A percentile compares a stretch with the other conserved stretches of the same genome.
These are phyloP conservation scores for Piromyces sp. DNA, from an alignment of 192 early-diverging fungal species.

Conservation along the genomic window DNA sequence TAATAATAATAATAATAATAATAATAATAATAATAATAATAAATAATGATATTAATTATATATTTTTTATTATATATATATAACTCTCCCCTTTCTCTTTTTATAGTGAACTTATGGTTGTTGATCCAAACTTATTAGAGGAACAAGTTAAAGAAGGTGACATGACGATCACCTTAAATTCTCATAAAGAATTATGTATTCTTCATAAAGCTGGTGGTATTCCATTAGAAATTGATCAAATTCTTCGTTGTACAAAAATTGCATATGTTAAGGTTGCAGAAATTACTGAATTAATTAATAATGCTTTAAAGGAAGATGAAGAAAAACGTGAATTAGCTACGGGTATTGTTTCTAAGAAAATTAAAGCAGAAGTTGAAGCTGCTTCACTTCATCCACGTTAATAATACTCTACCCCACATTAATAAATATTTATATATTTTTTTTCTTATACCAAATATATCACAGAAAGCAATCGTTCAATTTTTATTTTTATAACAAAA, in stretches of 20 bases:
- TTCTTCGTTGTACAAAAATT: conserved; percentile 66
- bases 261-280: conserved; percentile 54
- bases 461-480: too few species aligned
- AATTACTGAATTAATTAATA: conserved; percentile 61
- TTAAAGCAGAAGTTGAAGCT: conserved; percentile 2
- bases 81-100: too few species aligned
- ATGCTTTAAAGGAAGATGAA: conserved; percentile 39
- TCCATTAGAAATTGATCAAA: conserved; percentile 50
- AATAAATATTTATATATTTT: too few species aligned
- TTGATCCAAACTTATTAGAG: conserved; percentile 76
- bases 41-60: too few species aligned
- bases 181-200: conserved; percentile 82
- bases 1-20: too few species aligned
- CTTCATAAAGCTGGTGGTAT: conserved; percentile 80
- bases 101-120: conserved; percentile 23
- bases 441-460: too few species aligned
- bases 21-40: too few species aligned
- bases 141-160: conserved; percentile 67
- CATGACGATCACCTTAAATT: conserved; percentile 79
- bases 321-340: neutral
- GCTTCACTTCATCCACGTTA: neutral
- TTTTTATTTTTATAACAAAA: too few species aligned
- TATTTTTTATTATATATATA: too few species aligned
- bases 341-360: neutral
- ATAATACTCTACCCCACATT: too few species aligned